These are phyloP conservation scores for Ogataea nonfermentans DNA, from an alignment of 805 yeast species.

Conservation along the genomic window DNA sequence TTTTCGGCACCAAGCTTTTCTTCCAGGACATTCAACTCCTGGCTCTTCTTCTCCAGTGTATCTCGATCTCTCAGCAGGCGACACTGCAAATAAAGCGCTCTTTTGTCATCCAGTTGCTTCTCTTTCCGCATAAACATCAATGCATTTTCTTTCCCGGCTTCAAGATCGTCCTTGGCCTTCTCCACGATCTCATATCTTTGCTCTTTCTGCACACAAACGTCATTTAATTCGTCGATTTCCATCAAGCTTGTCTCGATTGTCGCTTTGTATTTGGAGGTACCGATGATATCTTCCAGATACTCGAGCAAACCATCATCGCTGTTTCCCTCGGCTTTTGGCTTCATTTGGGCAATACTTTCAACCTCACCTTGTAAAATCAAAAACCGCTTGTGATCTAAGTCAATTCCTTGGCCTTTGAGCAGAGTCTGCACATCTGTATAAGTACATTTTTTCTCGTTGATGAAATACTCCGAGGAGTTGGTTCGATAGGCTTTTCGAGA, in stretches of 20 bases:
- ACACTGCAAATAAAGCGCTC: constrained; percentile 56
- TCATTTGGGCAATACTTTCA: constrained; percentile 98
- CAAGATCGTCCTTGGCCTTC: constrained; percentile 63
- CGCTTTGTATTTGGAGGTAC: constrained; percentile 81
- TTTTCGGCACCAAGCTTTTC: constrained; percentile 43
- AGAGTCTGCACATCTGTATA: constrained; percentile 77
- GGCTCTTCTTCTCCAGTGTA: constrained; percentile 39
- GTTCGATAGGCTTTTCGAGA: constrained; percentile 77
- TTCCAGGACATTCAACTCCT: constrained; percentile 39
- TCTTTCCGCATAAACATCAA: constrained; percentile 62
- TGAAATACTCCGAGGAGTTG: constrained; percentile 73
- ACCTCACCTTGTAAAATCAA: constrained; percentile 97
- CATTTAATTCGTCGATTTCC: constrained; percentile 73
- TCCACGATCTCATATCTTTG: constrained; percentile 76
- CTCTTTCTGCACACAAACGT: constrained; percentile 76
- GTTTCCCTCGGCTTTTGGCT: constrained; percentile 90
- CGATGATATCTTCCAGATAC: constrained; percentile 94
- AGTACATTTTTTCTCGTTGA: constrained; percentile 66
- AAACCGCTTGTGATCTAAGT: constrained; percentile 91
- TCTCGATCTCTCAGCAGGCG: constrained; percentile 41
- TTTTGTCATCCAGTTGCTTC: constrained; percentile 52
- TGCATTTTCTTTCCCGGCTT: constrained; percentile 65
- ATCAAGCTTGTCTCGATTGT: constrained; percentile 63
- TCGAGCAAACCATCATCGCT: constrained; percentile 92
- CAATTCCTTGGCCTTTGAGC: constrained; percentile 81